phyloP scores from a whole-genome alignment of 768 basidiomycete species.

The Neoboletus magnificus region DNA sequence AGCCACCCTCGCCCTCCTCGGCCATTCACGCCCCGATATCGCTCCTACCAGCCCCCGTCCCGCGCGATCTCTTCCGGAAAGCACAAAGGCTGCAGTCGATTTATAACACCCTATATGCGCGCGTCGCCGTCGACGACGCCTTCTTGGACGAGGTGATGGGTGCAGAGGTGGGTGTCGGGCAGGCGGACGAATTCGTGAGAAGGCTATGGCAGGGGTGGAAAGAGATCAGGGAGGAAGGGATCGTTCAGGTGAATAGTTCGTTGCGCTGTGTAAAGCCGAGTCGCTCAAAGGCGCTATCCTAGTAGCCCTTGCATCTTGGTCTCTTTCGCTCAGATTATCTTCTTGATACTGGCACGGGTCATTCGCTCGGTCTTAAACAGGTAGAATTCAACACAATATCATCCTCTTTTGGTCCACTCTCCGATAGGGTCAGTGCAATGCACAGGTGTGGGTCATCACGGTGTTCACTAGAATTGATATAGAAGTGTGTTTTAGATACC shows the following conservation, averaged over 20 bases:
- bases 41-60: conserved; percentile 85
- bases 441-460: conserved; percentile 64
- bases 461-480: neutral
- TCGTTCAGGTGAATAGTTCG: conserved; percentile 45
- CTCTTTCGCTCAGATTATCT: conserved; percentile 95
- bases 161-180: conserved; percentile 67
- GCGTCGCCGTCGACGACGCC: conserved; percentile 70
- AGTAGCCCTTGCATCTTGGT: conserved; percentile 84
- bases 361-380: conserved; percentile 63
- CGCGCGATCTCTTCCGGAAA: conserved; percentile 61
- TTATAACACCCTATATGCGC: conserved; percentile 85
- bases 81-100: conserved; percentile 65
- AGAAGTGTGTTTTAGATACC: conserved; percentile 50
- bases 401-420: conserved; percentile 82
- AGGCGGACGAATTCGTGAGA: conserved; percentile 84
- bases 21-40: conserved; percentile 90
- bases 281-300: conserved; percentile 3
- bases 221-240: conserved; percentile 59
- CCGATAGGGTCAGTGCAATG: conserved; percentile 60
- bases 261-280: neutral
- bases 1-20: conserved; percentile 56
- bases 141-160: conserved; percentile 89
- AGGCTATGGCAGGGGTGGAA: conserved; percentile 88
- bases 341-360: conserved; percentile 53
- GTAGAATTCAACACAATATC: conserved; percentile 99